These are phyloP conservation scores for Xylariaceae sp. DNA, from an alignment of 2,329 filamentous ascomycete species.

Conservation along the genomic window DNA sequence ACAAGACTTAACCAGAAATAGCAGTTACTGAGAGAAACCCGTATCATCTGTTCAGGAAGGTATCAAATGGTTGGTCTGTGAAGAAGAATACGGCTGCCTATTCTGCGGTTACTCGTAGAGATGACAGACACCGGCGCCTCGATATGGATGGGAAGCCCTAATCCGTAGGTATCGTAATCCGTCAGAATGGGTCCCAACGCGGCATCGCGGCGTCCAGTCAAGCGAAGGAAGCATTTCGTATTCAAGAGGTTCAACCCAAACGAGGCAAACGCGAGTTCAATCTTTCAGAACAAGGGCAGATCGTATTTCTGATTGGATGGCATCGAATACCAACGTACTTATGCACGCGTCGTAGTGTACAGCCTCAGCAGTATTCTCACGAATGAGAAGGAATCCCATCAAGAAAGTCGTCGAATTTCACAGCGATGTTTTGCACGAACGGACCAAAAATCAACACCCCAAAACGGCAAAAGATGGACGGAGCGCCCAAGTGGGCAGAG, in stretches of 20 bases:
- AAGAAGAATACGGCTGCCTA: too few species aligned
- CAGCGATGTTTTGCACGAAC: background rate
- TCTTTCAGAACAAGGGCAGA: too few species aligned
- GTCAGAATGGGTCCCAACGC: background rate
- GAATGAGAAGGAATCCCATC: too few species aligned
- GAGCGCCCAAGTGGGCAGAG: background rate
- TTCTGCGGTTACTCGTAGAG: too few species aligned
- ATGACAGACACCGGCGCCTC: background rate
- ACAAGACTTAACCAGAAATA: too few species aligned
- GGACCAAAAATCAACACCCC: background rate
- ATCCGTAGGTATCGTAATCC: background rate
- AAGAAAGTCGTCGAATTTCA: too few species aligned
- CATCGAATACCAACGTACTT: background rate
- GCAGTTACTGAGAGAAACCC: too few species aligned
- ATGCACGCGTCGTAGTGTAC: background rate
- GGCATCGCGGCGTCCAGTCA: background rate
- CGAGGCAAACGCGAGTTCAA: too few species aligned
- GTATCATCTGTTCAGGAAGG: too few species aligned
- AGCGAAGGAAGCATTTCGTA: background rate
- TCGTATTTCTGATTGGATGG: background rate
- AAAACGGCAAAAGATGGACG: background rate
- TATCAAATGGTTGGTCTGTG: too few species aligned
- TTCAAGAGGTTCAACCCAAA: background rate
- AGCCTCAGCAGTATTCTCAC: background rate
- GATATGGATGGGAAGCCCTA: background rate